Evolutionary conservation across 1,284 basidiomycete species (phyloP).

Genomic region (Thelephora terrestris): DNA sequence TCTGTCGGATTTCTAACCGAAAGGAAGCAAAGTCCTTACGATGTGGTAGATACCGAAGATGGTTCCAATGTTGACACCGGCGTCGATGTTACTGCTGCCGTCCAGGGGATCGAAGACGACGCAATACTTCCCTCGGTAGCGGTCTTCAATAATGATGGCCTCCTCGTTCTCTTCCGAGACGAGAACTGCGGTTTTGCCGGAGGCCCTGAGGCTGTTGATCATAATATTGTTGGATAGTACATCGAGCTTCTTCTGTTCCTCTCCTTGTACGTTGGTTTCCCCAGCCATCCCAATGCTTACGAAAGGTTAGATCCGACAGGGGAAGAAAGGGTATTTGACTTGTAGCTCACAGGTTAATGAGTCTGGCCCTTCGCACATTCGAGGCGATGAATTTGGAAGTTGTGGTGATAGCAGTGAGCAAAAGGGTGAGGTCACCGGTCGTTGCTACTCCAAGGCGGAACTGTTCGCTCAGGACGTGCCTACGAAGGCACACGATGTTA

Average conservation of each 20-base stretch:
- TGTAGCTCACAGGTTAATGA: conserved; percentile 86
- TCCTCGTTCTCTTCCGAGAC: conserved; percentile 96
- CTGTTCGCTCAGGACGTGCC: conserved; percentile 82
- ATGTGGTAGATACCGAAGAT: conserved; percentile 98
- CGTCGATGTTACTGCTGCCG: conserved; percentile 98
- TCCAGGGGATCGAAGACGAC: conserved; percentile 99
- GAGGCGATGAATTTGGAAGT: conserved; percentile 97
- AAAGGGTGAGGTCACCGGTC: conserved; percentile 89
- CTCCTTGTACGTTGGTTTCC: conserved; percentile 94
- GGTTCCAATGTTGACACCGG: conserved; percentile 99
- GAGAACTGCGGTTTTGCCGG: conserved; percentile 92
- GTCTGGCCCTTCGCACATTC: conserved; percentile 91
- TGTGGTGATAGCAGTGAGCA: conserved; percentile 93
- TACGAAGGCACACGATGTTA: conserved; percentile 18
- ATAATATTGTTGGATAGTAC: conserved; percentile 99
- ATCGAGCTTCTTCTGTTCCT: conserved; percentile 99
- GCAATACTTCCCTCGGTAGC: conserved; percentile 78
- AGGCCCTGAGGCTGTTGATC: conserved; percentile 91
- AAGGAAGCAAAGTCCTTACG: conserved; percentile 32
- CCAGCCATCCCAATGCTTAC: conserved; percentile 88
- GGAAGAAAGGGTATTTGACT: conserved; percentile 1
- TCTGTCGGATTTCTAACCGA: not conserved
- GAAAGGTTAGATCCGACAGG: conserved; percentile 4
- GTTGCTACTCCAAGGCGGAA: conserved; percentile 69
- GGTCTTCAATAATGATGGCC: conserved; percentile 81